These are phyloP conservation scores for Cladosporium sp. DNA, from an alignment of 2,329 filamentous ascomycete genomes.

Conservation along the genomic window DNA sequence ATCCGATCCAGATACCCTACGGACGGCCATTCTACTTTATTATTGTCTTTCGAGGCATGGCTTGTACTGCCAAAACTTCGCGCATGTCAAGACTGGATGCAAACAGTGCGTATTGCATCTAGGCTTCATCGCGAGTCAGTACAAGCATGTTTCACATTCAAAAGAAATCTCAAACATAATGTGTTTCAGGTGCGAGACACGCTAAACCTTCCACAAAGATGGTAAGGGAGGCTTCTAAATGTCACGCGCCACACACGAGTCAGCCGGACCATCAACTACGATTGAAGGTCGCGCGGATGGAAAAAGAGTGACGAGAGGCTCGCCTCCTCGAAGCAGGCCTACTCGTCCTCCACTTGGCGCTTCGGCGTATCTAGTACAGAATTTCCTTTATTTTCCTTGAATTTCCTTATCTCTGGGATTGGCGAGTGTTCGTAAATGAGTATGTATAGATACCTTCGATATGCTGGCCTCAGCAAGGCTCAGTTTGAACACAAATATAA, in stretches of 20 bases:
- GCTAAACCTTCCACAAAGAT: background rate
- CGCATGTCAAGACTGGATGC: background rate
- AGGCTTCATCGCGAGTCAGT: background rate
- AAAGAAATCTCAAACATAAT: slow-evolving; percentile 15
- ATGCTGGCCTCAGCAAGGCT: slow-evolving; percentile 10
- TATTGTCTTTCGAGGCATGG: slow-evolving; percentile 3
- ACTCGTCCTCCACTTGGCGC: background rate
- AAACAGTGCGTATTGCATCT: background rate
- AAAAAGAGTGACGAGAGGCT: background rate
- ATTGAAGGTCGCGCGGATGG: background rate
- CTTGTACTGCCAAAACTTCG: background rate
- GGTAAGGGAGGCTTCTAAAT: background rate
- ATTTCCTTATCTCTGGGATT: slow-evolving; percentile 5
- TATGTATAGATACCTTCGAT: slow-evolving; percentile 14
- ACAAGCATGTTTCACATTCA: slow-evolving; percentile 11
- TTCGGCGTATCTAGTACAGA: slow-evolving; percentile 1
- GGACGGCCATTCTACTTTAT: slow-evolving; percentile 3
- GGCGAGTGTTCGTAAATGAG: slow-evolving; percentile 11
- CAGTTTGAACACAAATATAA: slow-evolving; percentile 5
- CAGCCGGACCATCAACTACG: background rate
- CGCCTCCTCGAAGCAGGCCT: background rate
- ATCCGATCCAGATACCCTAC: slow-evolving; percentile 2
- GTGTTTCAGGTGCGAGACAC: slow-evolving; percentile 12
- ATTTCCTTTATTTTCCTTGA: slow-evolving; percentile 3
- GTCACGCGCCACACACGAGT: background rate